phyloP scores from a whole-genome alignment of 169 alveolate species.

The Ichthyophthirius multifiliis region DNA sequence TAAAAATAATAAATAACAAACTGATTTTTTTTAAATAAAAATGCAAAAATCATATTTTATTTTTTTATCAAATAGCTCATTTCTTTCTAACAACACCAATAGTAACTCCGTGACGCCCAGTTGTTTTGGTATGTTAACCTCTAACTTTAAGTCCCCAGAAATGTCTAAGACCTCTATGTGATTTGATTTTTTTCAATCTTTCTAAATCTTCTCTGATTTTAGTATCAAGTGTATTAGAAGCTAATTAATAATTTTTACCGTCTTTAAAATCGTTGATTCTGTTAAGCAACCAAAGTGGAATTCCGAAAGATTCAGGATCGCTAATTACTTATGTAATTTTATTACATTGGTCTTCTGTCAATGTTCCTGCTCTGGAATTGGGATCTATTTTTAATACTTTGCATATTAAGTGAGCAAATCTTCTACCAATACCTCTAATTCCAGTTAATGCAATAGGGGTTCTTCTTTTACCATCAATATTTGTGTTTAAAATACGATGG shows the following conservation, averaged over 20 bases:
- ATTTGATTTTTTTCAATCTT: conserved; percentile 96
- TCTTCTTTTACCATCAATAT: conserved; percentile 99
- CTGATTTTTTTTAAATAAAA: too few species aligned
- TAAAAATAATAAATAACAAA: too few species aligned
- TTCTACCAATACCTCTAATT: conserved; percentile 98
- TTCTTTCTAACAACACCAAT: conserved; percentile 92
- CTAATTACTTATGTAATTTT: conserved; percentile 89
- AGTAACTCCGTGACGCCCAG: conserved; percentile 99
- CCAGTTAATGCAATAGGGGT: conserved; percentile 96
- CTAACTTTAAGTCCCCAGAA: conserved; percentile 98
- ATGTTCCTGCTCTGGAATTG: conserved; percentile 98
- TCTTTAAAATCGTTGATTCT: conserved; percentile 95
- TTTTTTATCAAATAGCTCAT: too few species aligned
- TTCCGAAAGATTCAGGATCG: conserved; percentile 93
- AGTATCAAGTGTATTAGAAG: conserved; percentile 95
- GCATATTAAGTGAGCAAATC: conserved; percentile 96
- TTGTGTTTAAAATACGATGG: conserved; percentile 98
- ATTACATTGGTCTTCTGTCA: conserved; percentile 93
- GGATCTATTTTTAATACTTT: conserved; percentile 97
- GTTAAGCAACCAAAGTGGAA: conserved; percentile 99
- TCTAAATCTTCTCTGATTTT: conserved; percentile 99
- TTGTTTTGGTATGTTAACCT: conserved; percentile 99
- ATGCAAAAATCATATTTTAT: too few species aligned
- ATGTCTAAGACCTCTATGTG: conserved; percentile 97
- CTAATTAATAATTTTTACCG: conserved; percentile 93